Evolutionary conservation across 345 rosid genomes (phyloP).

Genomic region (Salix brachista): DNA sequence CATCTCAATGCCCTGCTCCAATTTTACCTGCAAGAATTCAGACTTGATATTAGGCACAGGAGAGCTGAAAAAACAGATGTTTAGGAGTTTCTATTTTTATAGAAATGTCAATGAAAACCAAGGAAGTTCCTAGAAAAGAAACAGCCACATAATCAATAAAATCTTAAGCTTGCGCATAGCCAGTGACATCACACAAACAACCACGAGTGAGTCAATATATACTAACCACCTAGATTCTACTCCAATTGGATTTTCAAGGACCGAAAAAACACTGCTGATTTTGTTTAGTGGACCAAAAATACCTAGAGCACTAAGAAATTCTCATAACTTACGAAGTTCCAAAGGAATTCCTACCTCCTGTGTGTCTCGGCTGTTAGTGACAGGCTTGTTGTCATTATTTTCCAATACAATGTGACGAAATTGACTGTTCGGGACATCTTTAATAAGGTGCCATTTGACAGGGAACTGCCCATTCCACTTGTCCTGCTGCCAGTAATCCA

Average conservation of each 20-base stretch:
- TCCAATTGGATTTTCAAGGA: not conserved
- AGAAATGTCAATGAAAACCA: not conserved
- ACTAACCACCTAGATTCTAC: not conserved
- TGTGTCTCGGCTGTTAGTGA: conserved; percentile 88
- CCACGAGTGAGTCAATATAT: not conserved
- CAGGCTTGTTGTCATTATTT: conserved; percentile 89
- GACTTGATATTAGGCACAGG: conserved; percentile 1
- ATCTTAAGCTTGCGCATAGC: not conserved
- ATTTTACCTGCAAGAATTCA: conserved; percentile 57
- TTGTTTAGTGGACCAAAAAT: not conserved
- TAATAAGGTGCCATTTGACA: conserved; percentile 85
- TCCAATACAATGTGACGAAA: conserved; percentile 77
- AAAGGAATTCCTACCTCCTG: conserved; percentile 56
- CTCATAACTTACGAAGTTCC: conserved; percentile 5
- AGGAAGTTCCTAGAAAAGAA: not conserved
- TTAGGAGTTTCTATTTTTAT: not conserved
- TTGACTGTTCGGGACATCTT: conserved; percentile 85
- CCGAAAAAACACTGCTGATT: not conserved
- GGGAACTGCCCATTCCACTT: conserved; percentile 92
- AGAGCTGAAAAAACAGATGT: not conserved
- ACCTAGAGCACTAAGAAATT: not conserved
- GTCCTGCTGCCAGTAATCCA: conserved; percentile 96
- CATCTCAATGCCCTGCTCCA: conserved; percentile 80
- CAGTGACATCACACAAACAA: not conserved
- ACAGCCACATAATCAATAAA: not conserved